Evolutionary conservation across 805 yeast species (phyloP), one percentile per base, ranked within the genome.

Genomic region (Saccharomycopsis babjevae): DNA sequence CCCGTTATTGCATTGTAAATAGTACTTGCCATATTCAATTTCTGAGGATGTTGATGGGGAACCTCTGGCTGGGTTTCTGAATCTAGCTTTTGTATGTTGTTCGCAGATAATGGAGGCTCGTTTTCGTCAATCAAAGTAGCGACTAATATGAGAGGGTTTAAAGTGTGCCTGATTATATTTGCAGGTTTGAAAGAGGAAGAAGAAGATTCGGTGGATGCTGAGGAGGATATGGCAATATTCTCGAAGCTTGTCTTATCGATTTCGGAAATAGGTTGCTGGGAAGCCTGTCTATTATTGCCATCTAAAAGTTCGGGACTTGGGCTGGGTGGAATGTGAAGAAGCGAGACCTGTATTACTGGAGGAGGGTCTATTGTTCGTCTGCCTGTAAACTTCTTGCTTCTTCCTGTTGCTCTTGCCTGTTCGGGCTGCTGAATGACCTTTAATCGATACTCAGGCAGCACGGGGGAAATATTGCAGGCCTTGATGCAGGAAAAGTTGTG

Each of bases 331-430:
- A 10, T n/a, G 52, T 25, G 52, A 28, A 46, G 32, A 15, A 64
- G 50, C 7, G 65, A 61, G 15, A 64, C 64, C 43, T 64, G 65
- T 52, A 64, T 62, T 11, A 64, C 65, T 15, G 66, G 66, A 7
- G 66, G 66, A 11, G 66, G 66, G 56, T 64, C 66, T 11, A 64
- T 61, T 38, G 65, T 62, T 57, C 66, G 57, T 57, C 66, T 54
- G 18, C 66, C 65, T 20, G 65, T 64, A 40, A 62, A 62, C 28
- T 60, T 25, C 38, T 61, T 63, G 54, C 62, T 58, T 40, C 65
- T 54, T 28, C 65, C 65, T 6, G 65, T 62, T 5, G 66, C 66
- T n/a, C 66, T 54, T 2, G 66, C 66, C 40, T 62, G 65, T 34
- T 62, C 61, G 16, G 66, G 66, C 46, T 64, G 65, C 50, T 64